These are phyloP conservation scores for Ceratocystiopsis minuta DNA, from an alignment of 2,329 filamentous ascomycete genomes.

Conservation along the genomic window DNA sequence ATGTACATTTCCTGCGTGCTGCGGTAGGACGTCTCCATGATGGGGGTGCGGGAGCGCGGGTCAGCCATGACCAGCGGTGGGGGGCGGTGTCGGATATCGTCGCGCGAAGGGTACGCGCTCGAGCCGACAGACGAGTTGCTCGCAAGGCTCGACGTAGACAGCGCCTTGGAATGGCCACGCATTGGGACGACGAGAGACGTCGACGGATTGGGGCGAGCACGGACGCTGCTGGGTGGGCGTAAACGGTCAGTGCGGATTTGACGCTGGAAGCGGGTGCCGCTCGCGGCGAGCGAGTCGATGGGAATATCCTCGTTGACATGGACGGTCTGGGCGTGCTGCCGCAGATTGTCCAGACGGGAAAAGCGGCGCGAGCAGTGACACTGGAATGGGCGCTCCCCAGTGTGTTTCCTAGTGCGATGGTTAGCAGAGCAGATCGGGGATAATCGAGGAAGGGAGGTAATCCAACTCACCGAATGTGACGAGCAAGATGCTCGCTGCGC, in stretches of 20 bases:
- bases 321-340: conserved; percentile 93
- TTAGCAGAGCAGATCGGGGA: not conserved
- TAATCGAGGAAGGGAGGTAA: not conserved
- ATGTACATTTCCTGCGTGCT: conserved; percentile 48
- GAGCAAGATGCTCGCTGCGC: conserved; percentile 80
- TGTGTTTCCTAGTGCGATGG: conserved; percentile 57
- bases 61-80: conserved; percentile 73
- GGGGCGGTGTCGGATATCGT: conserved; percentile 54
- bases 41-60: conserved; percentile 43
- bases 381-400: conserved; percentile 87
- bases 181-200: conserved; percentile 47
- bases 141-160: conserved; percentile 74
- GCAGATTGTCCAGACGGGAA: conserved; percentile 81
- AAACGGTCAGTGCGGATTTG: conserved; percentile 81
- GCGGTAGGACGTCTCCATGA: conserved; percentile 35
- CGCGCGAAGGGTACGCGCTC: conserved; percentile 48
- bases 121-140: conserved; percentile 53
- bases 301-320: conserved; percentile 97
- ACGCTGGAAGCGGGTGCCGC: conserved; percentile 77
- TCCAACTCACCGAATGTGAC: conserved; percentile 63
- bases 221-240: conserved; percentile 48
- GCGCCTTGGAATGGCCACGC: conserved; percentile 66
- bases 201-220: conserved; percentile 60
- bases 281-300: conserved; percentile 78
- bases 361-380: conserved; percentile 90